Evolutionary conservation across 31 red algal species (phyloP).

Genomic region (Odonthalia washingtoniensis): DNA sequence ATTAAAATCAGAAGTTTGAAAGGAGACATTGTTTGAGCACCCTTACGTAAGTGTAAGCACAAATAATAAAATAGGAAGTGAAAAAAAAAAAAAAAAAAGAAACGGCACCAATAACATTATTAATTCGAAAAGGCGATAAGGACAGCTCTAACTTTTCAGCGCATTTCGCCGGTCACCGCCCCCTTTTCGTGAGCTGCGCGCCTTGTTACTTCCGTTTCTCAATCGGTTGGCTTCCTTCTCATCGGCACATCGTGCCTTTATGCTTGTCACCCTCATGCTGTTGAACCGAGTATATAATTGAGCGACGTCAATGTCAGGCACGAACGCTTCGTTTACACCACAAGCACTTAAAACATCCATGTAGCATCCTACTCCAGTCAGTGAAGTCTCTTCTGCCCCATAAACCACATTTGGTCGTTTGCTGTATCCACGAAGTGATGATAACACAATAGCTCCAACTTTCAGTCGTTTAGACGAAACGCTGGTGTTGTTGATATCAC

Average conservation of each 20-base stretch:
- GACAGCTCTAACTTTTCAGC: too few relatives aligned
- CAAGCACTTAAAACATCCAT: constrained; percentile 61
- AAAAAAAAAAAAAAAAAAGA: too few relatives aligned
- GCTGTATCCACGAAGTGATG: constrained; percentile 32
- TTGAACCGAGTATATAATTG: constrained; percentile 59
- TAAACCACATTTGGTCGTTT: constrained; percentile 51
- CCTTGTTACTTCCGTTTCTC: too few relatives aligned
- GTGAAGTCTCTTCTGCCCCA: constrained; percentile 39
- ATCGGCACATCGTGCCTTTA: constrained; percentile 59
- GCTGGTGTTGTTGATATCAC: constrained; percentile 59
- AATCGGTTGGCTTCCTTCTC: constrained; percentile 71
- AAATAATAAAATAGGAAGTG: too few relatives aligned
- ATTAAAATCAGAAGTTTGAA: too few relatives aligned
- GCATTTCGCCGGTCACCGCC: too few relatives aligned
- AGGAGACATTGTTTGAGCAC: too few relatives aligned
- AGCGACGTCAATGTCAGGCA: constrained; percentile 64
- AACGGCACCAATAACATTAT: too few relatives aligned
- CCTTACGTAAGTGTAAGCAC: too few relatives aligned
- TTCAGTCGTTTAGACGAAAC: constrained; percentile 57
- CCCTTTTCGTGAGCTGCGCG: too few relatives aligned
- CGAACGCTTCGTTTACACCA: constrained; percentile 72
- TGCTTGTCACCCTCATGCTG: constrained; percentile 49
- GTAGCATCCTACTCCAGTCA: constrained; percentile 64
- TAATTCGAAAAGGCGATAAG: too few relatives aligned
- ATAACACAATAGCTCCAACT: constrained; percentile 52